Base-by-base conservation (phyloP, 2,329 filamentous ascomycete species). In the Zymoseptoria tritici region DNA sequence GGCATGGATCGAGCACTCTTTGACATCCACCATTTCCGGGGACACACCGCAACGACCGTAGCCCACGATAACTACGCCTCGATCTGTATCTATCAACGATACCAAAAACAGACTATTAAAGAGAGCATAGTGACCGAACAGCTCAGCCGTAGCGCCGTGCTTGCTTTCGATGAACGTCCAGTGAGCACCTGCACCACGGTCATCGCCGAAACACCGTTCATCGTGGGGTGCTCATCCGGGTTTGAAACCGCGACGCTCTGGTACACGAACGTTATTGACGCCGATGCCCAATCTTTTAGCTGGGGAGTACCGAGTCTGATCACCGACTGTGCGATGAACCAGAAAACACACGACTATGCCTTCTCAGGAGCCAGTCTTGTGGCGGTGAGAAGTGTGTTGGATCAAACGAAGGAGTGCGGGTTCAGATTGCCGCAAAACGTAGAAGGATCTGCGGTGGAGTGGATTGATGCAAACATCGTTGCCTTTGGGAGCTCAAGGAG, bases 401-500 rank as follows among this genome's bases (percentile, higher is more conserved):
- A 46, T 42, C 4, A 13, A 4, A 4, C 9, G 2, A 42, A 42
- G 36, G 4, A 16, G 36, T 42, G 9, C 36, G 16, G 36, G 36
- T 22, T 21, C 22, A 24, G 19, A 52, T 4, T 20, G 8, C 19
- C 13, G 49, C 9, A 52, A 4, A n/a, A 13, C 16, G 50, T 20
- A 9, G 50, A 52, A 4, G 20, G 20, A 22, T 21, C 50, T 13
- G 53, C 60, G 29, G 53, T 57, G 3, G 61, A 59, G 9, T 62
- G 60, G 62, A 42, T 62, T 9, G 54, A 57, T n/a, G 19, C 49
- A 4, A 54, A 56, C 9, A 62, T 59, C 7, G 49, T 62, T 2
- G 62, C 62, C 7, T 60, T 59, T 13, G 62, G 56, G 4, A 52
- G 16, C n/a, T 24, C 20, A 5, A 24, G 9, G 50, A 21, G 16